These are phyloP conservation scores for Polygonum aviculare DNA, from an alignment of 148 eudicot species.

Conservation along the genomic window DNA sequence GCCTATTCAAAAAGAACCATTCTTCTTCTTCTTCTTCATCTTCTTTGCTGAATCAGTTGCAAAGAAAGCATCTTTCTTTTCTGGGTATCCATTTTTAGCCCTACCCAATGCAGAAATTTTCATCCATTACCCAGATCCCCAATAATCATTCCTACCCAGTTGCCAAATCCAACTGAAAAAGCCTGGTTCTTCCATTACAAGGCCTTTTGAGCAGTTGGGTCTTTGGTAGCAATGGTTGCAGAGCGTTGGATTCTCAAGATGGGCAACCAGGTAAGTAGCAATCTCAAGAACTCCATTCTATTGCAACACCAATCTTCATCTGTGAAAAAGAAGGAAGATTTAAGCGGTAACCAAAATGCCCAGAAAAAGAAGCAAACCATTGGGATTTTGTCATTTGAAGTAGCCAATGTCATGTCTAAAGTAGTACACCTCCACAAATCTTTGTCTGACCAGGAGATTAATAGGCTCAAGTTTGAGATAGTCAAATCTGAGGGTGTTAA, in stretches of 20 bases:
- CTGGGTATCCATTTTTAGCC: slow-evolving; percentile 16
- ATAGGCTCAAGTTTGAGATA: slow-evolving; percentile 43
- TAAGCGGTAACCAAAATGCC: slow-evolving; percentile 16
- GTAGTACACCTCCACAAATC: slow-evolving; percentile 64
- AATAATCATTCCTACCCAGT: neutral
- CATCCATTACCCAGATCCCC: neutral
- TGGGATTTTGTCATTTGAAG: slow-evolving; percentile 82
- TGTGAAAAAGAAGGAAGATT: slow-evolving; percentile 8
- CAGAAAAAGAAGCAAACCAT: slow-evolving; percentile 27
- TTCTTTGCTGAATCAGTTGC: slow-evolving; percentile 1
- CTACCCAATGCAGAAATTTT: slow-evolving; percentile 3
- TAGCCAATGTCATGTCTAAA: slow-evolving; percentile 88
- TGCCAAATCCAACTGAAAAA: slow-evolving; percentile 2
- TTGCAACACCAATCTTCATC: slow-evolving; percentile 28
- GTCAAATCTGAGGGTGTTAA: slow-evolving; percentile 56
- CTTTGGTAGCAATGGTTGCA: slow-evolving; percentile 54
- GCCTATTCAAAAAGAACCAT: neutral
- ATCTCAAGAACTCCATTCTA: slow-evolving; percentile 56
- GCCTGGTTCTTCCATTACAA: neutral
- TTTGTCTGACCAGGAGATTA: slow-evolving; percentile 40
- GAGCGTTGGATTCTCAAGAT: slow-evolving; percentile 78
- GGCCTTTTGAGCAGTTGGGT: neutral
- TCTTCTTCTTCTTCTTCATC: neutral
- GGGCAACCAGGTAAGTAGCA: slow-evolving; percentile 71
- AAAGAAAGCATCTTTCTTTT: neutral